Conservation (phyloP, 2,329 filamentous ascomycete genomes). For the Neofusicoccum parvum region DNA sequence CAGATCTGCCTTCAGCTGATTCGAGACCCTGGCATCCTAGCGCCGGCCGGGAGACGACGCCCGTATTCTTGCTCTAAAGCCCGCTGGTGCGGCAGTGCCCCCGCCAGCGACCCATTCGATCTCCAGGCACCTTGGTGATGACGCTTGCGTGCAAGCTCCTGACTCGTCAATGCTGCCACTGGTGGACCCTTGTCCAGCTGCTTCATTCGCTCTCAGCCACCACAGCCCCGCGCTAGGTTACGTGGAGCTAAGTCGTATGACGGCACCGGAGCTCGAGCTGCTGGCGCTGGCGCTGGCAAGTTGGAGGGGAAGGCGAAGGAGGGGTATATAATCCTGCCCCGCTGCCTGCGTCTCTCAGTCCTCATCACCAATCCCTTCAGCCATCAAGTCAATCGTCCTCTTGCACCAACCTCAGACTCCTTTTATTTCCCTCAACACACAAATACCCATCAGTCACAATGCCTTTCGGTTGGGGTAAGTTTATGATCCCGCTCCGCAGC, state of each 20-base stretch:
- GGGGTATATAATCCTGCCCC: constrained; percentile 17
- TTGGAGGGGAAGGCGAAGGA: background rate
- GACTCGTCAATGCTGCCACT: background rate
- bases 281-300: background rate
- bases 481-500: background rate
- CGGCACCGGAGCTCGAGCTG: background rate
- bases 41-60: background rate
- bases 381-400: background rate
- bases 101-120: constrained; percentile 9
- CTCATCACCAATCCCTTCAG: constrained; percentile 15
- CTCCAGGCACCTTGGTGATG: constrained; percentile 20
- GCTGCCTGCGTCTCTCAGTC: background rate
- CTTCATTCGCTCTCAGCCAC: background rate
- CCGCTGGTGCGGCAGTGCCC: constrained; percentile 10
- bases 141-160: constrained; percentile 1
- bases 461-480: constrained; percentile 49
- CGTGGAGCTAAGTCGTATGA: constrained; percentile 1
- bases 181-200: constrained; percentile 11
- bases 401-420: background rate
- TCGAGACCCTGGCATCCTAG: constrained; percentile 15
- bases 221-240: constrained; percentile 18
- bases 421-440: background rate
- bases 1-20: constrained; percentile 4
- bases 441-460: constrained; percentile 35
- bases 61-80: constrained; percentile 16